Evolutionary conservation across 108 stramenopile genomes (phyloP), one percentile per base, ranked within the genome.

Genomic region (Pseudonitzschia pungens): DNA sequence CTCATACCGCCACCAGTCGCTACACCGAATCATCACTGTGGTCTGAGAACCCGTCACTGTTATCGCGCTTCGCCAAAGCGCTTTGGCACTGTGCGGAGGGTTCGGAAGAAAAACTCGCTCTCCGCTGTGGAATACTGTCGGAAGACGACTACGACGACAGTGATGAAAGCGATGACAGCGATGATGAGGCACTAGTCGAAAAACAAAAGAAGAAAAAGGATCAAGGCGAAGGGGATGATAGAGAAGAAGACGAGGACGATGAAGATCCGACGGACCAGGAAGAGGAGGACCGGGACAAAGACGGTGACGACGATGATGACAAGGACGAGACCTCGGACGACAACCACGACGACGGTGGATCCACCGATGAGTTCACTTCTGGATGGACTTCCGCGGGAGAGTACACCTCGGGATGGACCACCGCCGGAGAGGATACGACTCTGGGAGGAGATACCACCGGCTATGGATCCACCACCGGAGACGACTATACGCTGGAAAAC

Each of bases 351-450:
- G 53, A 54, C 15, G 6, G 8, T 54, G 53, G 53, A 54, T 54
- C 53, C n/a, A 24, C 24, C 8, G 53, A 54, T 15, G 24, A 54
- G 14, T 24, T 14, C 53, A 54, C 8, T 24, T 15, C 11, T 15
- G 24, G 15, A 10, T 24, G 8, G 14, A 54, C 8, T 24, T 15
- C 11, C 24, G n/a, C 7, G 8, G 22, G 4, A 5, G n/a, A 54
- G 9, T 62, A 28, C 20, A 62, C 60, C 60, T 20, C 60, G 28
- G 29, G 9, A 62, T 62, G 18, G 18, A 62, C 28, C 60, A 62
- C 28, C 28, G 28, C 0, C 60, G 28, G 20, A 4, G 33, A 40
- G 11, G 16, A 42, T 0, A 0, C 32, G 9, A 14, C 0, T 10
- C 9, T 15, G 14, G 29, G n/a, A 33, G 5, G 4, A 14, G 64